A percentile compares a stretch with the other conserved stretches of the same genome.
Conservation (phyloP, 2,329 filamentous ascomycete genomes). For the Diplodia corticola region DNA sequence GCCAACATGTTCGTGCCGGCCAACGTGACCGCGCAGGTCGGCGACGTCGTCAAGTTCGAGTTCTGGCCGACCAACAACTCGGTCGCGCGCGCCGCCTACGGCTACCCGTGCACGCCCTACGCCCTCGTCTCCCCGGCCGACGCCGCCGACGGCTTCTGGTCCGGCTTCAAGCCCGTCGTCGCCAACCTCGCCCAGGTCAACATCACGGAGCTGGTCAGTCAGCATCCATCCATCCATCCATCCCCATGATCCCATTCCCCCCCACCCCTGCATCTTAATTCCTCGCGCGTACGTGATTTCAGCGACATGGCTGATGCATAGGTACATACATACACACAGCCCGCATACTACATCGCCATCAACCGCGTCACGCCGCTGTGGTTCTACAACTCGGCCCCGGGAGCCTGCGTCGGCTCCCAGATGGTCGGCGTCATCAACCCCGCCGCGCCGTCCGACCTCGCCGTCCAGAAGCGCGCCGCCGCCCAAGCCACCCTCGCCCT, state of each 20-base stretch:
- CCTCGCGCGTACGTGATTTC: no score
- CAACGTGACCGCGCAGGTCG: not conserved
- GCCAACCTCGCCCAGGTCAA: constrained; percentile 4
- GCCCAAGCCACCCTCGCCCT: constrained; percentile 33
- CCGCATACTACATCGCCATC: constrained; percentile 27
- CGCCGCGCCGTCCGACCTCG: constrained; percentile 24
- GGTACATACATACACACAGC: no score
- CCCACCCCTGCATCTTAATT: no score
- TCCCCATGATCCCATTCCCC: no score
- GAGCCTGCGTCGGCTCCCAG: constrained; percentile 62
- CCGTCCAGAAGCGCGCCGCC: constrained; percentile 31
- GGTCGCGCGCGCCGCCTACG: constrained; percentile 44
- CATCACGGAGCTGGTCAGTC: not conserved
- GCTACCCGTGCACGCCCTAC: constrained; percentile 31
- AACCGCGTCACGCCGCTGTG: constrained; percentile 39
- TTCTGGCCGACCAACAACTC: constrained; percentile 47
- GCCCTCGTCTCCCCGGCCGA: not conserved
- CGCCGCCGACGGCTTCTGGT: constrained; percentile 1
- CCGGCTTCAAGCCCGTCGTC: constrained; percentile 16
- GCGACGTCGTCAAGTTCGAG: constrained; percentile 40
- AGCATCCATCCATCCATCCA: no score
- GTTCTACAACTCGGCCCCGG: constrained; percentile 55
- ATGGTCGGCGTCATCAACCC: constrained; percentile 80
- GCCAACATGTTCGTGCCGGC: constrained; percentile 4
- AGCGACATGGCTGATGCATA: no score